phyloP scores from a whole-genome alignment of 2,329 filamentous ascomycete species.

The Alternaria gansuensis region DNA sequence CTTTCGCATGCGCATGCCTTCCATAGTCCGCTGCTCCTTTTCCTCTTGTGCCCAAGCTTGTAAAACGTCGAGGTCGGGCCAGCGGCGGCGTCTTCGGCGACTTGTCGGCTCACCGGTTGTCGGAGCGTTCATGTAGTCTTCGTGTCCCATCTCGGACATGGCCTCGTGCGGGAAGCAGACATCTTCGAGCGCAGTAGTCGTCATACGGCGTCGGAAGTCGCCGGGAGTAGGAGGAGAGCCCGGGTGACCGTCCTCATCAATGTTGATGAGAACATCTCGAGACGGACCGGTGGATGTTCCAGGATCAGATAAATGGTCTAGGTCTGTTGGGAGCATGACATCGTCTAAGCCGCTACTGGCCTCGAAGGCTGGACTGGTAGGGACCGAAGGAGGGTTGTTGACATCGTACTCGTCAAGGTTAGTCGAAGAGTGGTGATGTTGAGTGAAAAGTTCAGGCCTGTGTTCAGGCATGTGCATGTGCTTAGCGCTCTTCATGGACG shows the following conservation, averaged over 20 bases:
- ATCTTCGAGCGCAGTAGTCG: slow-evolving; percentile 77
- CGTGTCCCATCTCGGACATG: slow-evolving; percentile 82
- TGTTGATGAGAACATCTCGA: slow-evolving; percentile 61
- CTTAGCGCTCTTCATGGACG: slow-evolving; percentile 46
- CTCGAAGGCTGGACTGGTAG: slow-evolving; percentile 65
- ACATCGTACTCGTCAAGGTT: slow-evolving; percentile 64
- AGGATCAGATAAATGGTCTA: slow-evolving; percentile 49
- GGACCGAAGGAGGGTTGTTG: slow-evolving; percentile 71
- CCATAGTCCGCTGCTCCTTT: slow-evolving; percentile 80
- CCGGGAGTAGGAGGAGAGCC: slow-evolving; percentile 36
- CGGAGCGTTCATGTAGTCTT: slow-evolving; percentile 68
- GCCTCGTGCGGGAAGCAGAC: slow-evolving; percentile 88
- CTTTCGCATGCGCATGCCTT: slow-evolving; percentile 84
- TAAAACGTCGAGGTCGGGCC: slow-evolving; percentile 84
- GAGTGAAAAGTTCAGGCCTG: slow-evolving; percentile 37
- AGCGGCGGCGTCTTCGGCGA: slow-evolving; percentile 66
- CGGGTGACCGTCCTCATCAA: slow-evolving; percentile 64
- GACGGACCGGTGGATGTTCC: slow-evolving; percentile 32
- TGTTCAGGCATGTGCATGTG: slow-evolving; percentile 26
- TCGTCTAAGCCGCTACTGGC: slow-evolving; percentile 64
- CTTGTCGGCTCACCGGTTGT: slow-evolving; percentile 55
- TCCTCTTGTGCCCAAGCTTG: slow-evolving; percentile 92
- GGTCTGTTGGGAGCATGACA: slow-evolving; percentile 74
- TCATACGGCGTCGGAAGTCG: slow-evolving; percentile 50
- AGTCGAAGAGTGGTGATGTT: slow-evolving; percentile 43